phyloP scores from a whole-genome alignment of 495 filamentous ascomycete species.

The Aspergillus hancockii region DNA sequence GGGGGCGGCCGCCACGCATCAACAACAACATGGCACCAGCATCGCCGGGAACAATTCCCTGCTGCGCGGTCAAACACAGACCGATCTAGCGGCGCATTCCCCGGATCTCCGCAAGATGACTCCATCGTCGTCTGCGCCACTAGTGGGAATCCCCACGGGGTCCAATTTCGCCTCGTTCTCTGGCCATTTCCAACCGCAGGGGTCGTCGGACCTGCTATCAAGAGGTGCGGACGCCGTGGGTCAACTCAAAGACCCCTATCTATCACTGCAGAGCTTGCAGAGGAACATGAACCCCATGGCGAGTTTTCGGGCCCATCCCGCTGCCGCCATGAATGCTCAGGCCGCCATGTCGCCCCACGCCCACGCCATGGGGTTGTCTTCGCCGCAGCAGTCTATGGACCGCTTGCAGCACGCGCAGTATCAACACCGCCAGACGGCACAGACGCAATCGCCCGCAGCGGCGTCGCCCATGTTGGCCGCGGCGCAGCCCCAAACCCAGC shows the following conservation, averaged over 20 bases:
- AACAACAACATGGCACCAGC: slow-evolving; percentile 35
- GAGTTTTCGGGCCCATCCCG: slow-evolving; percentile 29
- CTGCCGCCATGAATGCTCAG: slow-evolving; percentile 31
- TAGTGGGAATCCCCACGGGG: slow-evolving; percentile 36
- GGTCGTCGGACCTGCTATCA: slow-evolving; percentile 37
- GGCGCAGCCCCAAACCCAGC: slow-evolving; percentile 17
- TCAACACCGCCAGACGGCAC: slow-evolving; percentile 31
- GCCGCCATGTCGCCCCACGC: slow-evolving; percentile 31
- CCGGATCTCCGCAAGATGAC: slow-evolving; percentile 45
- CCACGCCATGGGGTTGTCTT: slow-evolving; percentile 35
- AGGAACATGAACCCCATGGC: slow-evolving; percentile 38
- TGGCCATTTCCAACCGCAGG: slow-evolving; percentile 35
- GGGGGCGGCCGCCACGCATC: slow-evolving; percentile 16
- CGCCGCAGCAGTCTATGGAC: slow-evolving; percentile 42
- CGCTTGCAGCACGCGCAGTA: slow-evolving; percentile 38
- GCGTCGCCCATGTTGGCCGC: slow-evolving; percentile 26
- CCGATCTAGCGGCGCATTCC: slow-evolving; percentile 32
- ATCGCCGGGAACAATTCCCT: slow-evolving; percentile 29
- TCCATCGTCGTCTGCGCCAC: slow-evolving; percentile 33
- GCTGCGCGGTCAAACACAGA: slow-evolving; percentile 32
- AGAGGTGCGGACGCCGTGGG: slow-evolving; percentile 34
- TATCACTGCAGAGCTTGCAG: slow-evolving; percentile 36
- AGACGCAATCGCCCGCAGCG: slow-evolving; percentile 23
- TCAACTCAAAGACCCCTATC: slow-evolving; percentile 28
- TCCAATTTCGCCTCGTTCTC: slow-evolving; percentile 34